Evolutionary conservation across 2,329 filamentous ascomycete species (phyloP).

Genomic region (Fusarium avenaceum): DNA sequence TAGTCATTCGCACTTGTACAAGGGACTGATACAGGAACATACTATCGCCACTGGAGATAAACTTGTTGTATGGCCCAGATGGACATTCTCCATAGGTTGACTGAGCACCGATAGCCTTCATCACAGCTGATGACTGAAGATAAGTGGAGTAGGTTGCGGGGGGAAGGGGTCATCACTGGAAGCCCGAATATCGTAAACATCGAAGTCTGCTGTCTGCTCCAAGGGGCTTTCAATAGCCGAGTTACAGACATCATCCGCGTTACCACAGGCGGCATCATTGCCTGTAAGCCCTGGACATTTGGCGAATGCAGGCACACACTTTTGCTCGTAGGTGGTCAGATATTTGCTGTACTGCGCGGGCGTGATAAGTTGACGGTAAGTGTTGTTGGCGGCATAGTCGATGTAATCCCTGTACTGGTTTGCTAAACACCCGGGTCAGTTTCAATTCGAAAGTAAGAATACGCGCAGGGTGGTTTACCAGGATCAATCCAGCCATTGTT

Average conservation of each 20-base stretch:
- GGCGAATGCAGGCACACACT: constrained; percentile 42
- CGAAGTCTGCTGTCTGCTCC: constrained; percentile 51
- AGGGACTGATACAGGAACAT: background rate
- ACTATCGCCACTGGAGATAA: constrained; percentile 43
- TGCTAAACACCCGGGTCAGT: background rate
- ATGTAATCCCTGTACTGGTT: constrained; percentile 51
- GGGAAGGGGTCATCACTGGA: constrained; percentile 31
- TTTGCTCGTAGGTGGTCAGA: constrained; percentile 49
- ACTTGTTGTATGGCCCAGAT: constrained; percentile 27
- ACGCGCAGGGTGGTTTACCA: constrained; percentile 4
- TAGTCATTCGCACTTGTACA: background rate
- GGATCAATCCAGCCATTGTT: constrained; percentile 70
- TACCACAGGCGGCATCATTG: constrained; percentile 45
- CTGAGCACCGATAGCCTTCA: constrained; percentile 41
- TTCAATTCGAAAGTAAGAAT: too few species aligned
- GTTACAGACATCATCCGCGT: constrained; percentile 46
- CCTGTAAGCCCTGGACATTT: constrained; percentile 41
- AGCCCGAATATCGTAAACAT: constrained; percentile 62
- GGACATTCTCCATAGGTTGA: constrained; percentile 41
- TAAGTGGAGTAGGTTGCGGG: constrained; percentile 38
- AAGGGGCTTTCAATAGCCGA: constrained; percentile 26
- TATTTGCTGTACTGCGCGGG: constrained; percentile 33
- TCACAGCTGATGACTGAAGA: constrained; percentile 29
- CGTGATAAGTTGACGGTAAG: constrained; percentile 49
- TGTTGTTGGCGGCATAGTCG: constrained; percentile 52